Percentiles rank a stretch among this genome's conserved stretches.
These are phyloP conservation scores for Epichloe hybrida DNA, from an alignment of 2,329 filamentous ascomycete genomes.

Conservation along the genomic window DNA sequence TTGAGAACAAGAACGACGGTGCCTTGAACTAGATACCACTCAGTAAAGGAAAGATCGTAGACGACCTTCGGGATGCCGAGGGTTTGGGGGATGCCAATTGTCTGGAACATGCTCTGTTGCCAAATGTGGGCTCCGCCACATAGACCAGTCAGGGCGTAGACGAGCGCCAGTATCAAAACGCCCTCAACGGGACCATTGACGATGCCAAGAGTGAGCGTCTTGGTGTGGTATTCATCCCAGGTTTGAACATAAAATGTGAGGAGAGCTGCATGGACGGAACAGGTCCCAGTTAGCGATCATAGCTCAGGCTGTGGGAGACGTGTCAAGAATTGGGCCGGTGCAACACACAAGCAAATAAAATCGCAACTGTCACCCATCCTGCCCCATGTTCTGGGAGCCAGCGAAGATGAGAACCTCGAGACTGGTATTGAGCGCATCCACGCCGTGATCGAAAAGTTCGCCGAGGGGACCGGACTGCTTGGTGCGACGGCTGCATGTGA, in stretches of 20 bases:
- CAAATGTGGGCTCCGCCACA: conserved; percentile 87
- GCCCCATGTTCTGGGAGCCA: conserved; percentile 82
- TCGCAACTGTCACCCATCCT: conserved; percentile 80
- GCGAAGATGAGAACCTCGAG: conserved; percentile 88
- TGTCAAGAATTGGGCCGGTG: not conserved
- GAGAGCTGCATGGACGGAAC: conserved; percentile 40
- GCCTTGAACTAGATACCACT: conserved; percentile 89
- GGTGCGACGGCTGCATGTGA: conserved; percentile 55
- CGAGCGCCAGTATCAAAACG: conserved; percentile 65
- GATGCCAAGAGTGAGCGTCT: conserved; percentile 82
- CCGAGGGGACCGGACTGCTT: conserved; percentile 85
- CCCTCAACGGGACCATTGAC: conserved; percentile 94
- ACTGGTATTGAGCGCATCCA: conserved; percentile 93
- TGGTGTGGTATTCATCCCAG: conserved; percentile 98
- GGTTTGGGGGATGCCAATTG: conserved; percentile 52
- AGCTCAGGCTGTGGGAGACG: not conserved
- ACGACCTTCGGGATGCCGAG: conserved; percentile 53
- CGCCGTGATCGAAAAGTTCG: conserved; percentile 94
- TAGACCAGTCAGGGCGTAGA: conserved; percentile 74
- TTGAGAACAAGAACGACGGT: conserved; percentile 71
- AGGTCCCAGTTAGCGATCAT: not conserved
- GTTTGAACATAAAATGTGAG: conserved; percentile 98
- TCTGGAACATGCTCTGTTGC: conserved; percentile 67
- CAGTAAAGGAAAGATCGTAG: conserved; percentile 73
- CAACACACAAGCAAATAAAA: conserved; percentile 63